Evolutionary conservation across 176 grass and related monocot species (phyloP), one percentile per base, ranked within the genome.

Genomic region (Themeda triandra): DNA sequence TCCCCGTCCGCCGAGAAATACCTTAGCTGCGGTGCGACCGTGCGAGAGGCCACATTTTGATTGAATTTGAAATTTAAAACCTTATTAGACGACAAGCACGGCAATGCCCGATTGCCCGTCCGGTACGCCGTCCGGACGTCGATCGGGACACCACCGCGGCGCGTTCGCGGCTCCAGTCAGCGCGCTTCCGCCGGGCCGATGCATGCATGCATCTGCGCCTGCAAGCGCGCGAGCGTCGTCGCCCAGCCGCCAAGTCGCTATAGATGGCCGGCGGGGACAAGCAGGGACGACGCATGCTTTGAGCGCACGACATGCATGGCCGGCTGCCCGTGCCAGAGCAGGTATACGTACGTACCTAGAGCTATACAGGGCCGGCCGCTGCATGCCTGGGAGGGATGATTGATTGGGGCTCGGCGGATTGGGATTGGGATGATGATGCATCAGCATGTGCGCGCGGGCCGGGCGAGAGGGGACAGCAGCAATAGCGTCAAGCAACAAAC

Each of bases 401-500:
- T 51, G 46, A 51, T 18, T 17, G 14, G n/a, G n/a, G n/a, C 41
- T 18, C 17, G 54, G 54, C 23, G 2, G 54, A 24, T 58, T 27
- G 5, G 54, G 54, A 24, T n/a, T 4, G 58, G 4, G 59, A 28
- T 63, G 49, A 53, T 53, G 59, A 6, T 58, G 54, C 54, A n/a
- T n/a, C n/a, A n/a, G n/a, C n/a, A 58, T 58, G 59, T 13, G 59
- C 60, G 60, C 4, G 10, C 25, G 60, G 24, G 24, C 24, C 23
- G n/a, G 45, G 44, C 44, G 30, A 30, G n/a, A n/a, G 80, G 80
- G 48, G 80, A 82, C 67, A 82, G 66, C 48, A 32, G 66, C 80
- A 71, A 82, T 29, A 82, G 80, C 80, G 80, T 82, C 33, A 82
- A 72, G 80, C 80, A 82, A 82, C 80, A 82, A 72, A 71, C 51